Conservation (phyloP, 2,329 filamentous ascomycete genomes). For the Chaetomiaceae sp. region DNA sequence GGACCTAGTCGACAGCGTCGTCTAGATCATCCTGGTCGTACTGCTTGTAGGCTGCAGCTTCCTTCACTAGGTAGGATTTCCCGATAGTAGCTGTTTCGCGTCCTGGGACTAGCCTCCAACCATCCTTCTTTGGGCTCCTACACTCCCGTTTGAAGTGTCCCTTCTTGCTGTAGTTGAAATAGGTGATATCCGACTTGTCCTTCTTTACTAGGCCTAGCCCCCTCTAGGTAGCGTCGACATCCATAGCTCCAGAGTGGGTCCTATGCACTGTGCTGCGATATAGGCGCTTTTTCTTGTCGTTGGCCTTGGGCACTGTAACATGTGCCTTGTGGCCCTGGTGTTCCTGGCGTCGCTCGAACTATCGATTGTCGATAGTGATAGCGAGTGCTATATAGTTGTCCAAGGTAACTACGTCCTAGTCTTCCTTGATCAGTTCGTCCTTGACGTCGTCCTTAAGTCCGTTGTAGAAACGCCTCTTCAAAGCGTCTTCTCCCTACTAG, state of each 20-base stretch:
- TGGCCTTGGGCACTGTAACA: too few species aligned
- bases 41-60: not conserved
- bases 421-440: not conserved
- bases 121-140: not conserved
- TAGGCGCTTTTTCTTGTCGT: too few species aligned
- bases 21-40: not conserved
- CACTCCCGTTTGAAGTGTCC: not conserved
- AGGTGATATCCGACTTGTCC: not conserved
- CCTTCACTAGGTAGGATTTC: too few species aligned
- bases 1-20: not conserved
- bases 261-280: too few species aligned
- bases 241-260: not conserved
- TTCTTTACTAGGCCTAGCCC: not conserved
- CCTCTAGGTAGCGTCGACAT: not conserved
- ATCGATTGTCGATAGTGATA: not conserved
- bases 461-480: slow-evolving; percentile 1
- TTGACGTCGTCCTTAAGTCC: not conserved
- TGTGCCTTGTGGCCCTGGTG: too few species aligned
- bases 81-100: too few species aligned
- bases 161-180: not conserved
- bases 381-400: slow-evolving; percentile 1
- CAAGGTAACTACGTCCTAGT: not conserved
- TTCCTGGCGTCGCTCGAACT: not conserved
- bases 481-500: not conserved
- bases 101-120: too few species aligned